These are phyloP conservation scores for Plantago elongata DNA, from an alignment of 257 asterid genomes.

Conservation along the genomic window DNA sequence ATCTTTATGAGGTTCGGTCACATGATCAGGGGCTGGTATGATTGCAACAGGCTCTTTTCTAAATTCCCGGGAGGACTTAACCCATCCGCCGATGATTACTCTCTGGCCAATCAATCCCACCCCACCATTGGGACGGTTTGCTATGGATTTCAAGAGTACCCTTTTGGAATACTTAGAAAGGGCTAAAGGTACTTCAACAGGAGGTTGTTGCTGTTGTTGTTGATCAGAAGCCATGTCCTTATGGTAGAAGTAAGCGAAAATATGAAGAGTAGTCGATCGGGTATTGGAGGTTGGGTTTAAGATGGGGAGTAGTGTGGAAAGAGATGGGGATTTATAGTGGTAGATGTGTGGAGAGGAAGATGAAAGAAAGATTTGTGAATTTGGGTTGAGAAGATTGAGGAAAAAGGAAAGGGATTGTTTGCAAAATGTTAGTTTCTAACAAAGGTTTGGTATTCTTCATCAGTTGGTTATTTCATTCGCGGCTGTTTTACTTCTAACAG, in stretches of 20 bases:
- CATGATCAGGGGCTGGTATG: conserved; percentile 16
- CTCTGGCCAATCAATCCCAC: conserved; percentile 49
- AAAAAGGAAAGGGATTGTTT: conserved; percentile 56
- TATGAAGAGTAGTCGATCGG: neutral
- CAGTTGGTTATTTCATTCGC: conserved; percentile 44
- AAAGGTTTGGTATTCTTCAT: conserved; percentile 59
- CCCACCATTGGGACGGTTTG: conserved; percentile 51
- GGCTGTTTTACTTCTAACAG: conserved; percentile 40
- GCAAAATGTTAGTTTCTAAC: neutral
- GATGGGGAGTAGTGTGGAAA: conserved; percentile 13
- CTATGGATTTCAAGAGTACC: conserved; percentile 49
- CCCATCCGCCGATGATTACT: conserved; percentile 86
- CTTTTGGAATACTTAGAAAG: conserved; percentile 53
- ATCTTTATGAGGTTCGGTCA: conserved; percentile 32
- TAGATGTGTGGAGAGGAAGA: conserved; percentile 21
- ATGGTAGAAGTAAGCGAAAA: too few species aligned
- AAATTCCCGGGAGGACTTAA: conserved; percentile 67
- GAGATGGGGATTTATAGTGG: conserved; percentile 28
- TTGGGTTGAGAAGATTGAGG: conserved; percentile 31
- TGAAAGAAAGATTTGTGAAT: conserved; percentile 27
- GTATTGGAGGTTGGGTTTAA: conserved; percentile 18
- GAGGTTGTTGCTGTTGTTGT: conserved; percentile 26
- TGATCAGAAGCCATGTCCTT: conserved; percentile 46
- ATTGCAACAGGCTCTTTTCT: conserved; percentile 31
- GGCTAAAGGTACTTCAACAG: conserved; percentile 28